A percentile compares a stretch with the other conserved stretches of the same genome.
Conservation (phyloP, 2,329 filamentous ascomycete species). For the Tothia fuscella region DNA sequence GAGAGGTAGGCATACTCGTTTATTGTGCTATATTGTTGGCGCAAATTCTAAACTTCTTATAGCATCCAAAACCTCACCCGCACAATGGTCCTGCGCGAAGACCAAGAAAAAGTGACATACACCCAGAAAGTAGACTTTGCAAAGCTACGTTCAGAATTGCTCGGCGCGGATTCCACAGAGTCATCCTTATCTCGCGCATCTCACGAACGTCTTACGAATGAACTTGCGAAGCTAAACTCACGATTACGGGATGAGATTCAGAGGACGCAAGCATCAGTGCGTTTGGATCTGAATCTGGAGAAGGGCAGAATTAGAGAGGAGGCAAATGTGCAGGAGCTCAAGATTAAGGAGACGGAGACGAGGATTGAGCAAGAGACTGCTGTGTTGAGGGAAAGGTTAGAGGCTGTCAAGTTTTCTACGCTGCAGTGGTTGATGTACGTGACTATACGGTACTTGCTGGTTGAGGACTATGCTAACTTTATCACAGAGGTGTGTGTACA, state of each 20-base stretch:
- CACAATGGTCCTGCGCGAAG: constrained; percentile 95
- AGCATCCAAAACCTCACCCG: constrained; percentile 94
- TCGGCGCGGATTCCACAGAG: constrained; percentile 86
- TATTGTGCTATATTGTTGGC: background rate
- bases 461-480: constrained; percentile 16
- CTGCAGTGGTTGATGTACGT: constrained; percentile 96
- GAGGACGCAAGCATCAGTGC: constrained; percentile 82
- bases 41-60: background rate
- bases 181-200: constrained; percentile 75
- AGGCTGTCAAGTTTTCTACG: constrained; percentile 96
- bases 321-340: constrained; percentile 90
- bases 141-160: constrained; percentile 86
- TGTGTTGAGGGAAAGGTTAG: constrained; percentile 76
- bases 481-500: constrained; percentile 48
- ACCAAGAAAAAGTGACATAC: constrained; percentile 66
- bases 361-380: constrained; percentile 97
- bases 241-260: constrained; percentile 87
- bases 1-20: constrained; percentile 50
- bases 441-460: background rate
- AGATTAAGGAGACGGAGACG: constrained; percentile 97
- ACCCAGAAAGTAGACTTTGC: constrained; percentile 94
- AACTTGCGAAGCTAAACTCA: constrained; percentile 85
- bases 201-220: constrained; percentile 86
- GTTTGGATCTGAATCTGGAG: constrained; percentile 87
- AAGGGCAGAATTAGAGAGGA: constrained; percentile 95